A percentile compares a stretch with the other conserved stretches of the same genome.
Conservation (phyloP, 805 yeast species). For the Saccharomycopsis sp. region DNA sequence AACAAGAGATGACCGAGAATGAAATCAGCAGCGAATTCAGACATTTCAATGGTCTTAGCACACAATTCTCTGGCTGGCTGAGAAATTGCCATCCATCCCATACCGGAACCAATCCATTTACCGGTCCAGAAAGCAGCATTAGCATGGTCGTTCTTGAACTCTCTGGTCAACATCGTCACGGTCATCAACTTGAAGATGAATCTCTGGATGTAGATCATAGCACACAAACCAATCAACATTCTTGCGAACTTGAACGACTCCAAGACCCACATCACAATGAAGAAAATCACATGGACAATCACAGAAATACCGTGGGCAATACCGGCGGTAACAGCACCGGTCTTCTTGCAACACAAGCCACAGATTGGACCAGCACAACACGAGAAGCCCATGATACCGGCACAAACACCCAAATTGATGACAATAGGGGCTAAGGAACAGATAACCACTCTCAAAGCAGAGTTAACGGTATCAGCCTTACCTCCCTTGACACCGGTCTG, state of each 20-base stretch:
- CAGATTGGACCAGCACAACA: conserved; percentile 98
- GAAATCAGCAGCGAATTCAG: conserved; percentile 62
- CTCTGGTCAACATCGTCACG: conserved; percentile 50
- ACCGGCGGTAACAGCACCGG: conserved; percentile 50
- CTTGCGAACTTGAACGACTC: conserved; percentile 62
- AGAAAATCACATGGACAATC: conserved; percentile 44
- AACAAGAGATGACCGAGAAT: conserved; percentile 52
- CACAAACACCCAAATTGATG: conserved; percentile 79
- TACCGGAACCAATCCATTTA: conserved; percentile 54
- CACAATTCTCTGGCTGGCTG: conserved; percentile 61
- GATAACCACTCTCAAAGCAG: conserved; percentile 63
- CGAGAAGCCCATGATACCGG: conserved; percentile 71
- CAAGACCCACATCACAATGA: conserved; percentile 58
- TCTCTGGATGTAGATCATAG: conserved; percentile 49
- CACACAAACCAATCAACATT: conserved; percentile 55
- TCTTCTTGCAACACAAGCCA: conserved; percentile 49
- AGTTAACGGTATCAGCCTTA: conserved; percentile 45
- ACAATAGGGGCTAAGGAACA: conserved; percentile 89
- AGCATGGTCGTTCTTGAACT: conserved; percentile 50
- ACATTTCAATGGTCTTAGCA: conserved; percentile 59
- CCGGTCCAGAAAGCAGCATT: conserved; percentile 80
- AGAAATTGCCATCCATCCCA: conserved; percentile 53
- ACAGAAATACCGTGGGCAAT: conserved; percentile 50
- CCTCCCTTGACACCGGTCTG: conserved; percentile 69
- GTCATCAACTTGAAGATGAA: conserved; percentile 48